A percentile compares a stretch with the other conserved stretches of the same genome.
These are phyloP conservation scores for Cryptococcus sp. DNA, from an alignment of 1,284 basidiomycete species.

Conservation along the genomic window DNA sequence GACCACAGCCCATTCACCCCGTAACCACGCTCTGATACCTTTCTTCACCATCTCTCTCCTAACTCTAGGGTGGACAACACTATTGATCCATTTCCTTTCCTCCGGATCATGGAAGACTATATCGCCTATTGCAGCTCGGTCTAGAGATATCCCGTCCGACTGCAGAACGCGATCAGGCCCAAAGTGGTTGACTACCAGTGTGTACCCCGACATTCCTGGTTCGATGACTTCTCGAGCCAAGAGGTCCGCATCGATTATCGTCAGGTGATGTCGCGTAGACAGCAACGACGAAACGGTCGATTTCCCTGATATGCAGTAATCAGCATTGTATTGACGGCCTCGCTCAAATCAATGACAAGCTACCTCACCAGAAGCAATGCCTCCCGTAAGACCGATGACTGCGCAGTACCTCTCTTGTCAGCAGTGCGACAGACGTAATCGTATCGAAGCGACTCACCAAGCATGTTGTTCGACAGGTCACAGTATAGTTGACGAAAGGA, in stretches of 20 bases:
- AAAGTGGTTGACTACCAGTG: slow-evolving; percentile 69
- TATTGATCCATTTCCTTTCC: slow-evolving; percentile 74
- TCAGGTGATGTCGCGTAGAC: slow-evolving; percentile 60
- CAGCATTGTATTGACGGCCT: background rate
- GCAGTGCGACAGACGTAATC: background rate
- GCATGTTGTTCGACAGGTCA: background rate
- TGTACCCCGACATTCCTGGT: slow-evolving; percentile 76
- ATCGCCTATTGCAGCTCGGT: slow-evolving; percentile 79
- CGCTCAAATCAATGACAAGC: background rate
- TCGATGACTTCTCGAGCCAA: slow-evolving; percentile 84
- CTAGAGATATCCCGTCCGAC: slow-evolving; percentile 65
- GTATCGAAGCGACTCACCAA: slow-evolving; percentile 4
- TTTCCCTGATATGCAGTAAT: slow-evolving; percentile 57
- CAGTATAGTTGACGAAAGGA: background rate
- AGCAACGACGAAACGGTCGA: slow-evolving; percentile 84
- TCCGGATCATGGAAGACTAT: slow-evolving; percentile 79
- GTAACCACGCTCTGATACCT: slow-evolving; percentile 72
- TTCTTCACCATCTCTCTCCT: slow-evolving; percentile 70
- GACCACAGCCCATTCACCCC: slow-evolving; percentile 74
- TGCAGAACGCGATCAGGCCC: slow-evolving; percentile 66
- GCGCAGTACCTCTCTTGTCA: background rate
- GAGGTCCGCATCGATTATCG: slow-evolving; percentile 89
- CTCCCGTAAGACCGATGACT: slow-evolving; percentile 96
- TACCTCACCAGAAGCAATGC: slow-evolving; percentile 79
- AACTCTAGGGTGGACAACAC: slow-evolving; percentile 88